Evolutionary conservation across 805 yeast species (phyloP).

Genomic region (Starmerella apicola): DNA sequence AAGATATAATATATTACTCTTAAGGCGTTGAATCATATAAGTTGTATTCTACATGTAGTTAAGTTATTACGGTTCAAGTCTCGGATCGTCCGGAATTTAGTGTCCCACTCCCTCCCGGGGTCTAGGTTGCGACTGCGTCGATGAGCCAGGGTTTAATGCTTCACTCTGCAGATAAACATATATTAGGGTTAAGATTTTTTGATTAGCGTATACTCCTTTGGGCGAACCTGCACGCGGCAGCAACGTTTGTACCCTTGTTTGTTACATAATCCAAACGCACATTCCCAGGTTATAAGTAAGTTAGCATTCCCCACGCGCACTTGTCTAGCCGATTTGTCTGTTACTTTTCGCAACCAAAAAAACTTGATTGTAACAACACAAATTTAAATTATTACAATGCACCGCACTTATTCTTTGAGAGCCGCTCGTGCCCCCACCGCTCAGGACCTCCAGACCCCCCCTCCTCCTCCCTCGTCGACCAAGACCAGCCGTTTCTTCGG

Average conservation of each 20-base stretch:
- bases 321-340: background rate
- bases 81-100: no score
- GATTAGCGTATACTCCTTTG: conserved; percentile 20
- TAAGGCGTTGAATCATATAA: no score
- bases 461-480: conserved; percentile 89
- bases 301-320: background rate
- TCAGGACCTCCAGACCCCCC: conserved; percentile 82
- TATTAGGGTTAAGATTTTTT: conserved; percentile 14
- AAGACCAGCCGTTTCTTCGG: conserved; percentile 81
- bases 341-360: background rate
- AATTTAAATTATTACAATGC: conserved; percentile 41
- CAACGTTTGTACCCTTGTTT: conserved; percentile 15
- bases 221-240: conserved; percentile 15
- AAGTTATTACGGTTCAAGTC: no score
- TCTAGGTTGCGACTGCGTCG: background rate
- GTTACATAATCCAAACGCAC: conserved; percentile 14
- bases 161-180: no score
- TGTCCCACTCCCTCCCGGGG: no score
- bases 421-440: conserved; percentile 95
- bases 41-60: no score
- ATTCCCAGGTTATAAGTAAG: conserved; percentile 16
- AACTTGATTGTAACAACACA: background rate
- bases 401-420: conserved; percentile 96
- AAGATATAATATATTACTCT: no score
- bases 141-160: background rate